These are phyloP conservation scores for Verticillium longisporum DNA, from an alignment of 2,329 filamentous ascomycete genomes.

Conservation along the genomic window DNA sequence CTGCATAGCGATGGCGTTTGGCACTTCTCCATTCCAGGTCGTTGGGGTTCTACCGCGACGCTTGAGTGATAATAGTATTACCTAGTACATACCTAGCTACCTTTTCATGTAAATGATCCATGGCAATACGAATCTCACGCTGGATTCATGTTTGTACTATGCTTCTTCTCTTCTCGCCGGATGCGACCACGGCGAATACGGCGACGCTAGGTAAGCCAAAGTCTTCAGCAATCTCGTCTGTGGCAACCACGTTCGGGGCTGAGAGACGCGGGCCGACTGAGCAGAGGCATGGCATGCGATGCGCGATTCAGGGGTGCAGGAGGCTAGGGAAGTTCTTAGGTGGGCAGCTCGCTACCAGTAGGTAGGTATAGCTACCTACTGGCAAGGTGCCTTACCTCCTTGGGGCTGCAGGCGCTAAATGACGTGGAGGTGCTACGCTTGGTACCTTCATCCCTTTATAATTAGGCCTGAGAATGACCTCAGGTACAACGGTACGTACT, in stretches of 20 bases:
- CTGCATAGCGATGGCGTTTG: conserved; percentile 18
- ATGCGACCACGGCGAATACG: background rate
- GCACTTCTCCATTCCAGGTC: background rate
- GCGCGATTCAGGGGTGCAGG: background rate
- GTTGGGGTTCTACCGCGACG: background rate
- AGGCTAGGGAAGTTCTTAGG: no score
- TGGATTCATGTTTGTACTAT: background rate
- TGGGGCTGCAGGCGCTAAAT: no score
- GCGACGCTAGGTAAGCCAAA: background rate
- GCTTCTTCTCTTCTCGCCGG: background rate
- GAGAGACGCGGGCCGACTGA: background rate
- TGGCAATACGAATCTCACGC: background rate
- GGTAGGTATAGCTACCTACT: background rate
- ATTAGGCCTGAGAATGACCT: no score
- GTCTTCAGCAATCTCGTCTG: background rate
- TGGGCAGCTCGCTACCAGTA: no score
- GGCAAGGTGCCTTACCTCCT: no score
- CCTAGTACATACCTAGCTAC: background rate
- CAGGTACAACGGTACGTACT: no score
- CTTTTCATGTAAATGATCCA: background rate
- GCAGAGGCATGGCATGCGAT: background rate
- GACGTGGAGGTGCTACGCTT: no score
- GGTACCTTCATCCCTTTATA: no score
- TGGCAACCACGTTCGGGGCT: background rate
- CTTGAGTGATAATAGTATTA: background rate